phyloP scores from a whole-genome alignment of 257 asterid genomes.

The Linaria vulgaris region DNA sequence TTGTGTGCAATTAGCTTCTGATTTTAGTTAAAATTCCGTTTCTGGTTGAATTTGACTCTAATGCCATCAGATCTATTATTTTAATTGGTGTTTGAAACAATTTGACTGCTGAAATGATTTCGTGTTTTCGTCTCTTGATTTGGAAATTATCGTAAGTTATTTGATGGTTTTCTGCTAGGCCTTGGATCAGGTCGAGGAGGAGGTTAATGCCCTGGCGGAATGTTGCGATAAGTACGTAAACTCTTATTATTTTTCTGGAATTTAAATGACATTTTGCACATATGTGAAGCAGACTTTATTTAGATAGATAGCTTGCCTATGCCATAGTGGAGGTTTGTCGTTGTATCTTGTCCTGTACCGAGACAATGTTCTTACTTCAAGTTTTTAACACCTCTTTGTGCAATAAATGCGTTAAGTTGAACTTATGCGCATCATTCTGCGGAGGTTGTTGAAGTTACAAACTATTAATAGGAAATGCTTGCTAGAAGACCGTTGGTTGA shows the following conservation, averaged over 20 bases:
- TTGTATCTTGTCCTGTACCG: not conserved
- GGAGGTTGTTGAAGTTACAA: not conserved
- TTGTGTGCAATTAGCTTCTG: conserved; percentile 9
- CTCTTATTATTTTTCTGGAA: not conserved
- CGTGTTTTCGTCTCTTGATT: conserved; percentile 5
- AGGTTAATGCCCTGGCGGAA: conserved; percentile 83
- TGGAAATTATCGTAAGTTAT: conserved; percentile 18
- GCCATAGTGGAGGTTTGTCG: too few relatives aligned
- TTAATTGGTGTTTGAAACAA: too few relatives aligned
- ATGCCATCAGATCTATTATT: too few relatives aligned
- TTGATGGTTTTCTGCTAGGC: conserved; percentile 48
- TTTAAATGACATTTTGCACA: not conserved
- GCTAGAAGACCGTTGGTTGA: conserved; percentile 9
- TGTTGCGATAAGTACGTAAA: conserved; percentile 81
- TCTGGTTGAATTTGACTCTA: conserved; percentile 16
- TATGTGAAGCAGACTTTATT: not conserved
- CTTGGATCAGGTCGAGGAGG: conserved; percentile 89
- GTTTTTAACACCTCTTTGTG: conserved; percentile 1
- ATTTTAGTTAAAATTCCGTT: not conserved
- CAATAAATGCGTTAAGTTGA: not conserved
- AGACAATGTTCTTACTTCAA: not conserved
- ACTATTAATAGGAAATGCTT: conserved; percentile 5
- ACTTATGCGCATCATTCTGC: conserved; percentile 5
- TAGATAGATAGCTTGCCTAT: conserved; percentile 1
- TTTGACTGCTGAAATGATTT: too few relatives aligned